Conservation (phyloP, 2,329 filamentous ascomycete species). For the Ilyonectria sp. region DNA sequence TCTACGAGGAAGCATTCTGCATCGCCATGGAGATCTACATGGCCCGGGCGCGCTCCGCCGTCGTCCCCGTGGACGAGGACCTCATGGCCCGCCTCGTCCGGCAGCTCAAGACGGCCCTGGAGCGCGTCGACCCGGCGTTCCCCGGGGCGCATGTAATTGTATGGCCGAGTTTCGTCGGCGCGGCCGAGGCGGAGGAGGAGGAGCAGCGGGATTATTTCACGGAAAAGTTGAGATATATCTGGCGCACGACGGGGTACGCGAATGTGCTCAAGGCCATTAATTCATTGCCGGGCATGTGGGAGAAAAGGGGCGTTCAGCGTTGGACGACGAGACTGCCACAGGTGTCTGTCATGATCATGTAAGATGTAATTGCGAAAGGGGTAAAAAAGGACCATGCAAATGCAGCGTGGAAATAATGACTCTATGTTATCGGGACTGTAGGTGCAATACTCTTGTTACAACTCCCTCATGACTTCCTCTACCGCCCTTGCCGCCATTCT, state of each 20-base stretch:
- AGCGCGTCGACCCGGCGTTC: constrained; percentile 17
- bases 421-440: neutral
- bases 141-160: constrained; percentile 30
- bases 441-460: constrained; percentile 52
- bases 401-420: neutral
- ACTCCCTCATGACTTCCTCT: constrained; percentile 74
- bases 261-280: constrained; percentile 30
- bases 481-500: constrained; percentile 74
- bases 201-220: constrained; percentile 21
- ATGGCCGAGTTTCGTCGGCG: constrained; percentile 29
- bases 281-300: constrained; percentile 31
- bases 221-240: constrained; percentile 17
- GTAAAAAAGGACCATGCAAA: neutral
- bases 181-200: constrained; percentile 21
- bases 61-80: constrained; percentile 10
- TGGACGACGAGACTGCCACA: constrained; percentile 28
- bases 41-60: constrained; percentile 19
- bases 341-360: constrained; percentile 33
- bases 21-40: constrained; percentile 29
- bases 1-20: constrained; percentile 30
- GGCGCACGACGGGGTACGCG: constrained; percentile 26
- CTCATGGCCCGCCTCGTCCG: constrained; percentile 18
- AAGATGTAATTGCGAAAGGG: neutral
- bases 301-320: constrained; percentile 20
- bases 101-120: constrained; percentile 11